Evolutionary conservation across 1,139 yeast species (phyloP).

Genomic region (Taiozyma sp.): DNA sequence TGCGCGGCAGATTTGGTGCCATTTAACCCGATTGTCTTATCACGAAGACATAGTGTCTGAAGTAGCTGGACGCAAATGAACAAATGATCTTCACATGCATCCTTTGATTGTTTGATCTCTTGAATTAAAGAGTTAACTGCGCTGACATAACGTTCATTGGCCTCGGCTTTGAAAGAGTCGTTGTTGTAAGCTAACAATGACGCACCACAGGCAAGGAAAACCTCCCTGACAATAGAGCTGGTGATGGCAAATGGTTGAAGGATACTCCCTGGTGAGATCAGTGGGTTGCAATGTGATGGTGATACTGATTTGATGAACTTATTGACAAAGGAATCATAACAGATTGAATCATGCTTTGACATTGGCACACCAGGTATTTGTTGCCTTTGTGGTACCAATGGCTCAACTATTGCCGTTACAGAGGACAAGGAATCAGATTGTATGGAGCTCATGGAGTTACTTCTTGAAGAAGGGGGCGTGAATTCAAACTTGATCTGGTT

Average conservation of each 20-base stretch:
- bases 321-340: constrained; percentile 25
- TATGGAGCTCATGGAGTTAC: not conserved
- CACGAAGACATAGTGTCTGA: constrained; percentile 28
- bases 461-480: constrained; percentile 1
- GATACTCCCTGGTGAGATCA: constrained; percentile 24
- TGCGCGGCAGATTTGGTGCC: constrained; percentile 28
- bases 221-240: constrained; percentile 23
- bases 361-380: constrained; percentile 17
- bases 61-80: constrained; percentile 26
- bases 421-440: not conserved
- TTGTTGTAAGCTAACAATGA: constrained; percentile 23
- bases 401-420: not conserved
- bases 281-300: constrained; percentile 23
- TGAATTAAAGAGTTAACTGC: constrained; percentile 18
- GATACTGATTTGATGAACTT: constrained; percentile 26
- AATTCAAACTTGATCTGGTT: not conserved
- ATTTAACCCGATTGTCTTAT: constrained; percentile 24
- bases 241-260: constrained; percentile 18
- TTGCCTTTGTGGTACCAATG: constrained; percentile 4
- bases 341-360: constrained; percentile 14
- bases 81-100: constrained; percentile 25
- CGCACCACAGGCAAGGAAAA: constrained; percentile 30
- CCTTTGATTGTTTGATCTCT: constrained; percentile 15
- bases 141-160: constrained; percentile 24
- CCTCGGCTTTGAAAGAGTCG: constrained; percentile 16